These are phyloP conservation scores for Pseudogymnoascus sp. DNA, from an alignment of 2,329 filamentous ascomycete species.

Conservation along the genomic window DNA sequence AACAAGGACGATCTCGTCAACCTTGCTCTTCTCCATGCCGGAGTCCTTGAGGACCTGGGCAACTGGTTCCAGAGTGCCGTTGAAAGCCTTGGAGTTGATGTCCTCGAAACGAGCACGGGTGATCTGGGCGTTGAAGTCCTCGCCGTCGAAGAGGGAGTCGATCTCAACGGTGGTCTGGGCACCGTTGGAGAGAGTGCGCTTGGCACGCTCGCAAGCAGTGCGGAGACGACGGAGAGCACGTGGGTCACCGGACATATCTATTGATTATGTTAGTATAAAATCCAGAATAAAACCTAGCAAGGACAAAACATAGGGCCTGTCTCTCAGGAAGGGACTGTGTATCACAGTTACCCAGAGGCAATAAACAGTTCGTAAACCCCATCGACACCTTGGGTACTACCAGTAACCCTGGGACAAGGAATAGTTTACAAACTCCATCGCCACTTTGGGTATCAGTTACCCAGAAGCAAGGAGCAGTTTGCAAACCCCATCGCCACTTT, in stretches of 20 bases:
- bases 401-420: background rate
- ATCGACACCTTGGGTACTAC: background rate
- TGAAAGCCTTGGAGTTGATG: slow-evolving; percentile 92
- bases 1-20: slow-evolving; percentile 98
- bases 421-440: background rate
- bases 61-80: slow-evolving; percentile 88
- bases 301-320: background rate
- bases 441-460: background rate
- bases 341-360: background rate
- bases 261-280: background rate
- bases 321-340: background rate
- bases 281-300: slow-evolving; percentile 16
- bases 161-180: slow-evolving; percentile 98
- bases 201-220: slow-evolving; percentile 98
- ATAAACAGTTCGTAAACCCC: background rate
- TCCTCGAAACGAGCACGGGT: slow-evolving; percentile 99
- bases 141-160: slow-evolving; percentile 94
- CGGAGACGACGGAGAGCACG: slow-evolving; percentile 93
- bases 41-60: slow-evolving; percentile 96
- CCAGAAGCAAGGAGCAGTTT: background rate
- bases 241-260: slow-evolving; percentile 67
- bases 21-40: slow-evolving; percentile 75
- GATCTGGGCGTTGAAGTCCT: slow-evolving; percentile 95
- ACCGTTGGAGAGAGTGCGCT: slow-evolving; percentile 96
- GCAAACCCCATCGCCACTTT: background rate